These are phyloP conservation scores for Lipomyces kockii DNA, from an alignment of 805 yeast genomes.

Conservation along the genomic window DNA sequence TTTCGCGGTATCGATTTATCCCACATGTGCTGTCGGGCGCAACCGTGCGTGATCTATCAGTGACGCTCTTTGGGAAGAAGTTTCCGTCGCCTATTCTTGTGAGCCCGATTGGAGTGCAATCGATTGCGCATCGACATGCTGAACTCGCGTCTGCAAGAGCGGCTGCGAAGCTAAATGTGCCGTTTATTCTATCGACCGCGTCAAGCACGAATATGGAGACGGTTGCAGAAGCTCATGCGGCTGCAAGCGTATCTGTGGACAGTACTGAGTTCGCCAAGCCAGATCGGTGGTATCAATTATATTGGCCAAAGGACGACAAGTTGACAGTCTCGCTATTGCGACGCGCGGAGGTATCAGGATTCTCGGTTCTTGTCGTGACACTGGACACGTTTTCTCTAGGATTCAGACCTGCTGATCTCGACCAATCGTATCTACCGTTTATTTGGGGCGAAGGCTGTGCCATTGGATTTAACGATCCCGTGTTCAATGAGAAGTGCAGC, in stretches of 20 bases:
- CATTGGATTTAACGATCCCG: constrained; percentile 42
- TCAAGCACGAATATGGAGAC: constrained; percentile 34
- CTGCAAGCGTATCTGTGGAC: neutral
- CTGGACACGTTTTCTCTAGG: constrained; percentile 37
- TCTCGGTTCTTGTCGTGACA: constrained; percentile 35
- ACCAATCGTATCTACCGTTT: constrained; percentile 40
- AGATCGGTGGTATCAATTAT: constrained; percentile 36
- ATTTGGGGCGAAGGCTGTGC: constrained; percentile 40
- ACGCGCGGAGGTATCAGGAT: constrained; percentile 33
- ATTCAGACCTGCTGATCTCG: constrained; percentile 42
- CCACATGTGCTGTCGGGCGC: constrained; percentile 32
- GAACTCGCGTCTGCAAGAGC: constrained; percentile 42
- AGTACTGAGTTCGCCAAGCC: constrained; percentile 2
- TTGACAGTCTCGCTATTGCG: constrained; percentile 30
- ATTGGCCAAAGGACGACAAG: constrained; percentile 36
- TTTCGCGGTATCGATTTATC: constrained; percentile 21
- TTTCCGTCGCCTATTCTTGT: constrained; percentile 39
- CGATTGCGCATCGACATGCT: constrained; percentile 39
- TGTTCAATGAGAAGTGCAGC: constrained; percentile 35
- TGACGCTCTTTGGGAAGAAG: constrained; percentile 37
- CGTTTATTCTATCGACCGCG: constrained; percentile 42
- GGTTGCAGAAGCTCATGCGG: constrained; percentile 29
- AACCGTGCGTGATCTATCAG: constrained; percentile 21
- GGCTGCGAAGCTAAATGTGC: constrained; percentile 39
- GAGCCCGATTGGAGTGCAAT: constrained; percentile 43